Base-by-base conservation (phyloP, 2,329 filamentous ascomycete species). In the Dryadomyces quercus-mongolicae region DNA sequence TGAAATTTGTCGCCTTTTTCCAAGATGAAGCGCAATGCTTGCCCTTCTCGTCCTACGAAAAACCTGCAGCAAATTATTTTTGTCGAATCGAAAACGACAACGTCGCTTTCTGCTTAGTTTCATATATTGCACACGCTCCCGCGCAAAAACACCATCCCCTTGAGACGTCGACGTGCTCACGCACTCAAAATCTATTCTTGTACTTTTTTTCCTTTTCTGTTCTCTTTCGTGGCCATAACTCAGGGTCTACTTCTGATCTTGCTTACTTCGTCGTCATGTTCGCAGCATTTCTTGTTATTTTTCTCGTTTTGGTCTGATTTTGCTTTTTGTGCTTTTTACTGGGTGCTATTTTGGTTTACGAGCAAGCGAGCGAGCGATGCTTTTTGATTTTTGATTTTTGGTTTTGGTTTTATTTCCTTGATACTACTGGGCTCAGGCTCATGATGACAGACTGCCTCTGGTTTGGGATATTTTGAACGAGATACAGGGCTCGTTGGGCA, bases 211-310 rank as follows among this genome's bases (percentile, higher is more conserved):
- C 22, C 34, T 47, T 3, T 42, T n/a, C 18, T 50, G 45, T 42
- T 36, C 31, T 49, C 13, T 13, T 16, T n/a, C 48, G 48, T 55
- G 36, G 36, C 36, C 36, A 40, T 40, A 40, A 40, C 36, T 40
- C 36, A 40, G 36, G 36, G 13, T 51, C 22, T 52, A 52, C 47
- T 60, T 60, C 5, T 51, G 16, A 40, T 56, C n/a, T 49, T 51
- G 25, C 31, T 49, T 55, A 21, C 36, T 53, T 49, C 42, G 55
- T 49, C 55, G 20, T 54, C 55, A 52, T 54, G 44, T 52, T 50
- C 52, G 43, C 43, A 16, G 18, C 20, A 53, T 54, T 60, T 62
- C 59, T 51, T 56, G 55, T n/a, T 49, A 16, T 54, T 57, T 56
- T 25, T 49, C 44, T 12, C 2, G 20, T 42, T 46, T 53, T 20